Evolutionary conservation across 306 rosid species (phyloP), one percentile per base, ranked within the genome.

Genomic region (Chamaecrista fasciculata): DNA sequence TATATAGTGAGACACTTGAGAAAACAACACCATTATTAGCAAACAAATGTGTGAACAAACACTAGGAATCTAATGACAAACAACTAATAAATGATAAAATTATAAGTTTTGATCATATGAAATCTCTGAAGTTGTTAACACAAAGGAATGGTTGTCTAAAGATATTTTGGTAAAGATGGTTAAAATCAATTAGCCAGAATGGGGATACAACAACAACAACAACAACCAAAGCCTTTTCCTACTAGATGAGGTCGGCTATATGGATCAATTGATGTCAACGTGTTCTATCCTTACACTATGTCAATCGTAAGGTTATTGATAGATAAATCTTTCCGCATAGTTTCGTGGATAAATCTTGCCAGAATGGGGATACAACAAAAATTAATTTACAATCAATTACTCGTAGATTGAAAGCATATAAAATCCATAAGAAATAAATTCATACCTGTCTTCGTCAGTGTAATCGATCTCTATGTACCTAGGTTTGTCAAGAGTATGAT

Each of bases 381-480:
- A 2, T 67, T 5, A 33, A 42, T 25, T 42, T 42, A 36, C 15
- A 47, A 47, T 26, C 26, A 10, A 20, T 67, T 67, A 14, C 61
- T 40, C 5, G 8, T 15, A 67, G 37, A 47, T 28, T 52, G 23
- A 6, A 21, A 23, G 58, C 7, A 56, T 16, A 48, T 14, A 37
- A 66, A 62, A 44, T 4, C 18, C 44, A 43, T 5, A 16, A 33
- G 43, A 4, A 26, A 31, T n/a, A 5, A 11, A 65, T 48, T 71
- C 48, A 66, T 59, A 92, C 98, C 91, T 83, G 9, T 81, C 82
- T 2, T 78, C 78, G 19, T 80, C 86, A 19, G 63, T 51, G 72
- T 46, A 49, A 65, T 69, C 76, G 78, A 80, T 53, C 21, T 78
- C 73, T 5, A 25, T 37, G 14, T 78, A 71, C 40, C 42, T 71